Percentiles rank a stretch among this genome's conserved stretches.
These are phyloP conservation scores for Breviolum minutum DNA, from an alignment of 73 alveolate genomes.

Conservation along the genomic window DNA sequence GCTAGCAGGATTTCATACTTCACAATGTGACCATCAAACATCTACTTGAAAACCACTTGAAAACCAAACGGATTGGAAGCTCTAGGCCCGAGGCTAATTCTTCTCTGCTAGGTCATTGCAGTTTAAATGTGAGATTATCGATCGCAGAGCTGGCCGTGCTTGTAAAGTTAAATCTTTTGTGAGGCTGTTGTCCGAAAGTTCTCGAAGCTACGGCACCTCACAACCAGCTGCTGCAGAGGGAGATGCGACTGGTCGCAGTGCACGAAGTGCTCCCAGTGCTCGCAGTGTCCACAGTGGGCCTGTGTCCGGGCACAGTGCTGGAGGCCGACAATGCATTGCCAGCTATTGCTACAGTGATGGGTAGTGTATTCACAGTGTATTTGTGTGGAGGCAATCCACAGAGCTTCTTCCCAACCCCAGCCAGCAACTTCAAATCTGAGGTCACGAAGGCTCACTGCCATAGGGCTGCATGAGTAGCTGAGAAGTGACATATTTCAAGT, in stretches of 20 bases:
- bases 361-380: too few relatives aligned
- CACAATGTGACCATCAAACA: background rate
- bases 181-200: slow-evolving; percentile 23
- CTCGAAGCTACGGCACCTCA: slow-evolving; percentile 48
- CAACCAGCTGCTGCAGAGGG: background rate
- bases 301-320: background rate
- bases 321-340: background rate
- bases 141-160: too few relatives aligned
- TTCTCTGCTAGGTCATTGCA: too few relatives aligned
- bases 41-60: too few relatives aligned
- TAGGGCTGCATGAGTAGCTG: background rate
- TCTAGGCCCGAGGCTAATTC: too few relatives aligned
- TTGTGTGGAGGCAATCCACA: slow-evolving; percentile 20
- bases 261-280: background rate
- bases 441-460: background rate
- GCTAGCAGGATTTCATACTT: background rate
- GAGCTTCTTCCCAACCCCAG: slow-evolving; percentile 87
- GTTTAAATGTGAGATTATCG: too few relatives aligned
- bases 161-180: background rate
- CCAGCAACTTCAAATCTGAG: slow-evolving; percentile 69
- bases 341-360: background rate
- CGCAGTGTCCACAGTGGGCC: background rate
- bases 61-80: too few relatives aligned
- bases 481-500: background rate
- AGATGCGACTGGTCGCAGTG: background rate